A percentile compares a stretch with the other conserved stretches of the same genome.
phyloP scores from a whole-genome alignment of 148 eudicot genomes.

The Beta vulgaris region DNA sequence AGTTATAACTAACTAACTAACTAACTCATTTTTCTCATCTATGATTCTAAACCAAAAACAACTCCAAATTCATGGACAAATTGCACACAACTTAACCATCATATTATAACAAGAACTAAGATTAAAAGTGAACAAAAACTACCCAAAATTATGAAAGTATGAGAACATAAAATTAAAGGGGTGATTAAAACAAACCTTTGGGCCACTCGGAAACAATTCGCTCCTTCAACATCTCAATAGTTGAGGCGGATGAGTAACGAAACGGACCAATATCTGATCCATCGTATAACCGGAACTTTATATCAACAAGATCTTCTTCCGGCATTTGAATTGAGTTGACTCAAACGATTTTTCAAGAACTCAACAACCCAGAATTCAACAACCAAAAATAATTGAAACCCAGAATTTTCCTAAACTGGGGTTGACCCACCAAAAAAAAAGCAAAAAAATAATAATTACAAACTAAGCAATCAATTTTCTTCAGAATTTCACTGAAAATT shows the following conservation, averaged over 20 bases:
- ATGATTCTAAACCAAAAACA: neutral
- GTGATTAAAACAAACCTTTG: constrained; percentile 48
- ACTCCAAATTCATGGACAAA: neutral
- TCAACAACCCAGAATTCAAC: neutral
- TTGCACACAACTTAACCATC: neutral
- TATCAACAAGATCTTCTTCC: constrained; percentile 66
- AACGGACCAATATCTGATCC: constrained; percentile 82
- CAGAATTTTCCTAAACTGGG: constrained; percentile 20
- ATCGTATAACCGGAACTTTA: constrained; percentile 79
- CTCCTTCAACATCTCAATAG: constrained; percentile 73
- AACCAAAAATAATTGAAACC: constrained; percentile 10
- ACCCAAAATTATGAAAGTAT: neutral
- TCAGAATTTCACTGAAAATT: neutral
- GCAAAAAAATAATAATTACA: neutral
- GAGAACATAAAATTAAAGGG: neutral
- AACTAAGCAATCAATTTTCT: neutral
- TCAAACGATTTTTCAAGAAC: constrained; percentile 8
- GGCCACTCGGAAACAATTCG: constrained; percentile 79
- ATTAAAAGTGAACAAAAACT: neutral
- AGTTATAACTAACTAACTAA: too few relatives aligned
- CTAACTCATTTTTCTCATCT: neutral
- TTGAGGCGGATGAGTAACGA: constrained; percentile 57
- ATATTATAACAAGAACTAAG: neutral
- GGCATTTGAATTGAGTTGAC: constrained; percentile 51
- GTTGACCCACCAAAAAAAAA: constrained; percentile 30